phyloP scores from a whole-genome alignment of 2,329 filamentous ascomycete species.

The Alternaria panax region DNA sequence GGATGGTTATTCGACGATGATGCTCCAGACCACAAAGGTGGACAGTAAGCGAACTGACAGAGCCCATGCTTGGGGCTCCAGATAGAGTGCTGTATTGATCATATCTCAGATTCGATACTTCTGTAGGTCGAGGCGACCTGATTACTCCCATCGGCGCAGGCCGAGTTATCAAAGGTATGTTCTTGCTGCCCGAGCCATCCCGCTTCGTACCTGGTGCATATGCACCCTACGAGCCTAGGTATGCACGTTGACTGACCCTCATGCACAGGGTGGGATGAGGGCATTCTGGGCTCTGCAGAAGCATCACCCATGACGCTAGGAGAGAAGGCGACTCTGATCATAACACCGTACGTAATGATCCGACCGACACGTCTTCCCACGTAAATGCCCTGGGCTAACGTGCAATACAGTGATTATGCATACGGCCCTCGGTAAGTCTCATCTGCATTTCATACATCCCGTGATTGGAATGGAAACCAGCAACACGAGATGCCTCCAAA shows the following conservation, averaged over 20 bases:
- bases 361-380: neutral
- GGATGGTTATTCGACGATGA: conserved; percentile 76
- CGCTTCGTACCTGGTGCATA: conserved; percentile 4
- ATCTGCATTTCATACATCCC: conserved; percentile 1
- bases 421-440: conserved; percentile 48
- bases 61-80: neutral
- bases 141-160: conserved; percentile 80
- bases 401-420: conserved; percentile 44
- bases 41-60: conserved; percentile 64
- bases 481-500: conserved; percentile 3
- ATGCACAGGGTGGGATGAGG: conserved; percentile 65
- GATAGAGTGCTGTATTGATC: conserved; percentile 17
- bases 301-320: conserved; percentile 78
- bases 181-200: conserved; percentile 1
- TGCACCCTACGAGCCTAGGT: conserved; percentile 6
- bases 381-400: conserved; percentile 24
- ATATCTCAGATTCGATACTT: conserved; percentile 81
- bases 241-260: conserved; percentile 27
- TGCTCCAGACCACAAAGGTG: conserved; percentile 69
- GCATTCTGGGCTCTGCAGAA: conserved; percentile 62
- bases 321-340: conserved; percentile 86
- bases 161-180: conserved; percentile 82
- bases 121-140: conserved; percentile 78
- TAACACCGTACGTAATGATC: conserved; percentile 68
- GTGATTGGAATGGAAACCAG: conserved; percentile 5